Conservation (phyloP, 352 stramenopile genomes). For the Pythium oligandrum region DNA sequence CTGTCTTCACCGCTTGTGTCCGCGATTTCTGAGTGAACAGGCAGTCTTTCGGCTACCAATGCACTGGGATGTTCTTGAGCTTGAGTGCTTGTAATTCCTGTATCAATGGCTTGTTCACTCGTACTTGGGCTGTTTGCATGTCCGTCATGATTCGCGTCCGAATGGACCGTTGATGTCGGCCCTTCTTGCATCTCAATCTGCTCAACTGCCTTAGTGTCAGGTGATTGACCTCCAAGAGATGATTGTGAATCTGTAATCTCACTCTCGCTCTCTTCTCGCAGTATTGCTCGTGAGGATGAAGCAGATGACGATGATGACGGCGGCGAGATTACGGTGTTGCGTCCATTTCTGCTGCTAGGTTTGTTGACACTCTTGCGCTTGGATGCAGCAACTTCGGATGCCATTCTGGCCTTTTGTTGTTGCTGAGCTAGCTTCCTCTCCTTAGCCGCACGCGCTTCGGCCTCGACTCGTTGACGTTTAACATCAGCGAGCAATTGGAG, state of each 20-base stretch:
- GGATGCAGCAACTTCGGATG: not conserved
- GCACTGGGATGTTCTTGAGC: not conserved
- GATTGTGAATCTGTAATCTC: not conserved
- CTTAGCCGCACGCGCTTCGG: conserved; percentile 22
- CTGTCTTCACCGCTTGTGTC: conserved; percentile 37
- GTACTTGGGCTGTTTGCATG: not conserved
- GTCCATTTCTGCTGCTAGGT: conserved; percentile 2
- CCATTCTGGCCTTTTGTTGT: not conserved
- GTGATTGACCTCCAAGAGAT: not conserved
- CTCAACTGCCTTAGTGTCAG: too few relatives aligned
- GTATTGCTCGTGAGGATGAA: conserved; percentile 6
- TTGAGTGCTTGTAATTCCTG: not conserved
- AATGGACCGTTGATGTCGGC: not conserved
- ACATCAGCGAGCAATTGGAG: conserved; percentile 38
- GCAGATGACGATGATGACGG: conserved; percentile 13
- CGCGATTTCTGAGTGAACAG: conserved; percentile 1
- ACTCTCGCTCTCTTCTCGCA: not conserved
- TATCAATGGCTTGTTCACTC: not conserved
- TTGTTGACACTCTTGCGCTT: conserved; percentile 10
- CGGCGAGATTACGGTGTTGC: not conserved
- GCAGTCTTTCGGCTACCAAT: not conserved
- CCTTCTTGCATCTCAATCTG: not conserved
- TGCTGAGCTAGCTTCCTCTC: conserved; percentile 10
- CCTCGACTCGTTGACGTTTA: conserved; percentile 37
- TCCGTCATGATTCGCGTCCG: not conserved